phyloP scores from a whole-genome alignment of 2,329 filamentous ascomycete genomes.

The Rhexocercosporidium sp. region DNA sequence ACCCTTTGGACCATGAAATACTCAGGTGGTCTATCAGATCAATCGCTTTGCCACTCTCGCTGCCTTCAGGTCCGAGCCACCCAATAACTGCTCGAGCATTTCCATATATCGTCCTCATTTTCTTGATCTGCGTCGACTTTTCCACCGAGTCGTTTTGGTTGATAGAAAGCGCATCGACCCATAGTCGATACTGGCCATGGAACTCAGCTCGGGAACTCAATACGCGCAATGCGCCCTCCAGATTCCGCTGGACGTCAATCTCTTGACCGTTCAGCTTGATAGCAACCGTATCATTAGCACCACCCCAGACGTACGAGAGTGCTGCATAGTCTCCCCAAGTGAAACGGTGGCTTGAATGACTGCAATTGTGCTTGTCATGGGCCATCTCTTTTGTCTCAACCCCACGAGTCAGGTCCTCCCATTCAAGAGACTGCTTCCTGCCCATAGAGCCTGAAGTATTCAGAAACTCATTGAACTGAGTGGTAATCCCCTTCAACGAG shows the following conservation, averaged over 20 bases:
- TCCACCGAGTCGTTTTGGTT: slow-evolving; percentile 25
- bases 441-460: not conserved
- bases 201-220: not conserved
- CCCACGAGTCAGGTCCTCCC: not conserved
- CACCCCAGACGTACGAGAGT: slow-evolving; percentile 45
- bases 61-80: slow-evolving; percentile 24
- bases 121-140: slow-evolving; percentile 11
- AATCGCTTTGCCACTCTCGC: slow-evolving; percentile 21
- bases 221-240: slow-evolving; percentile 17
- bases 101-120: slow-evolving; percentile 26
- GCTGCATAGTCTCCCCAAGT: slow-evolving; percentile 38
- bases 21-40: slow-evolving; percentile 18
- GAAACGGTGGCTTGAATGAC: slow-evolving; percentile 9
- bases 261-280: slow-evolving; percentile 20
- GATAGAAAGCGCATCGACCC: slow-evolving; percentile 32
- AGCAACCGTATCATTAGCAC: slow-evolving; percentile 15
- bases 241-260: slow-evolving; percentile 8
- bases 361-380: slow-evolving; percentile 2
- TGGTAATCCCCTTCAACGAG: not conserved
- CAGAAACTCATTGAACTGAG: not conserved
- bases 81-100: slow-evolving; percentile 17
- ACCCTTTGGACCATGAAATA: not conserved
- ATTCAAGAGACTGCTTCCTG: not conserved
- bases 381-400: not conserved
- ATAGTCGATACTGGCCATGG: slow-evolving; percentile 4